These are phyloP conservation scores for Geoglossum cookeanum DNA, from an alignment of 2,329 filamentous ascomycete species.

Conservation along the genomic window DNA sequence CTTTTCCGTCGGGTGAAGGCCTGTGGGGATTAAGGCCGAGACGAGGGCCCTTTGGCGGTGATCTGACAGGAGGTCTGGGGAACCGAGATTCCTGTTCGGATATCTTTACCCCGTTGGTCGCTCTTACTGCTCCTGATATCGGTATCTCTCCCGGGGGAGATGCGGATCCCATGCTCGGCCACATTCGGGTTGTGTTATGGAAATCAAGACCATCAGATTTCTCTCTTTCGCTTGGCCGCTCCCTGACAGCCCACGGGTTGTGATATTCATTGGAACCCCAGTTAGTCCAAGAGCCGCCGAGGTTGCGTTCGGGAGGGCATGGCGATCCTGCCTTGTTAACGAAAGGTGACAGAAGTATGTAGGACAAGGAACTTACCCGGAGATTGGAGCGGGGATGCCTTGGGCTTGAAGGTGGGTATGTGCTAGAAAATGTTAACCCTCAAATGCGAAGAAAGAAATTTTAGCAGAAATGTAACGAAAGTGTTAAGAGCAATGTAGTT, in stretches of 20 bases:
- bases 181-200: neutral
- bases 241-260: neutral
- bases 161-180: neutral
- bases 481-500: neutral
- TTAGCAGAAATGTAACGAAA: neutral
- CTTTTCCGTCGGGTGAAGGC: neutral
- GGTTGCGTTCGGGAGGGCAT: neutral
- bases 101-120: neutral
- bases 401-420: neutral
- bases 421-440: neutral
- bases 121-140: neutral
- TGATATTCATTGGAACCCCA: neutral
- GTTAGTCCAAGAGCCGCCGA: neutral
- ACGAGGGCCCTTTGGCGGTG: neutral
- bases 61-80: neutral
- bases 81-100: neutral
- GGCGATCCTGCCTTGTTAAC: neutral
- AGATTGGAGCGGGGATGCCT: neutral
- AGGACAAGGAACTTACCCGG: neutral
- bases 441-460: neutral
- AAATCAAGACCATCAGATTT: neutral
- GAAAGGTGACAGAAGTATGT: no score
- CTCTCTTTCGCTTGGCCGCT: neutral
- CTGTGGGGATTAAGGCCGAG: neutral
- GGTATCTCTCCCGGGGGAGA: neutral